Evolutionary conservation across 2,329 filamentous ascomycete species (phyloP).

Genomic region (Chaetomium strumarium): DNA sequence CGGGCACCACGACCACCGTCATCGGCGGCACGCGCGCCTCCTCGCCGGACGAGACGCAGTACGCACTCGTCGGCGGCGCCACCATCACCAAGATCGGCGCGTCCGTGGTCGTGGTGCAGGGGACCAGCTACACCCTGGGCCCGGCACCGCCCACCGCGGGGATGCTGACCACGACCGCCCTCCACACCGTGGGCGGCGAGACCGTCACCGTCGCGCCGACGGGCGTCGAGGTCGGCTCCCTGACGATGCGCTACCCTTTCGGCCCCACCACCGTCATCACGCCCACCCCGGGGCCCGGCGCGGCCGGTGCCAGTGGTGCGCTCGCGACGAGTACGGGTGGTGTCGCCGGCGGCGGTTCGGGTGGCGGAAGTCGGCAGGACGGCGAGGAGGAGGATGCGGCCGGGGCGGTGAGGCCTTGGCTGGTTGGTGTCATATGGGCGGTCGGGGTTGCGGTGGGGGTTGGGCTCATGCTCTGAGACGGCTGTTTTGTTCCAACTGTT

Average conservation of each 20-base stretch:
- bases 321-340: not conserved
- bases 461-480: not conserved
- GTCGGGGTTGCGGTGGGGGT: conserved; percentile 2
- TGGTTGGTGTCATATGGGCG: conserved; percentile 5
- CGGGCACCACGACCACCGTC: conserved; percentile 34
- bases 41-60: conserved; percentile 32
- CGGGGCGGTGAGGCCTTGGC: conserved; percentile 8
- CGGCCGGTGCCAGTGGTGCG: not conserved
- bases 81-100: conserved; percentile 46
- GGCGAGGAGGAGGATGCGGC: conserved; percentile 16
- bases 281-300: conserved; percentile 21
- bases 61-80: conserved; percentile 46
- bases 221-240: conserved; percentile 41
- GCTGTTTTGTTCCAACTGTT: not conserved
- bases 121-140: conserved; percentile 47
- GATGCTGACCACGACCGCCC: conserved; percentile 43
- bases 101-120: conserved; percentile 44
- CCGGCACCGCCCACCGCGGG: conserved; percentile 29
- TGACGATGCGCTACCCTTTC: conserved; percentile 42
- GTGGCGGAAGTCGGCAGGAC: not conserved
- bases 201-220: conserved; percentile 46
- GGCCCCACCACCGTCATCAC: conserved; percentile 39
- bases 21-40: conserved; percentile 38
- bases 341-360: not conserved
- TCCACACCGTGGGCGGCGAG: conserved; percentile 36